Conservation (phyloP, 257 asterid genomes). For the Scutellaria galericulata region DNA sequence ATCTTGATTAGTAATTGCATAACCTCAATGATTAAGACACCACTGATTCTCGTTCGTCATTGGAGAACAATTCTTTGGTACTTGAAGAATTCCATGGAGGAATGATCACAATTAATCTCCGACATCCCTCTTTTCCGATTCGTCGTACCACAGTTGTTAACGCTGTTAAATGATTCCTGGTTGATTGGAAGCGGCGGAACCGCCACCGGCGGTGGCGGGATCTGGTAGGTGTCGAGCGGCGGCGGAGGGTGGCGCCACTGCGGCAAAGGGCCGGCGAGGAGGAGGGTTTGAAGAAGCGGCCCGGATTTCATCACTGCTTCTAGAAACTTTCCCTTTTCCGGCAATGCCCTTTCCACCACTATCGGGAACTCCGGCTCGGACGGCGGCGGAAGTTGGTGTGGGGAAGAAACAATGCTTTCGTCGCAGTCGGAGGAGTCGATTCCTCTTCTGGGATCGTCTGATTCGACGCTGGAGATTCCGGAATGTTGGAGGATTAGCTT, state of each 20-base stretch:
- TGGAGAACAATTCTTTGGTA: slow-evolving; percentile 61
- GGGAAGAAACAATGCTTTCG: slow-evolving; percentile 83
- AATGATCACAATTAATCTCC: slow-evolving; percentile 46
- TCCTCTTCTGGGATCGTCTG: slow-evolving; percentile 60
- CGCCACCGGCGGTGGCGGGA: slow-evolving; percentile 81
- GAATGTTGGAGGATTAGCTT: slow-evolving; percentile 62
- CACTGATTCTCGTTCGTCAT: slow-evolving; percentile 32
- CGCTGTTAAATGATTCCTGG: slow-evolving; percentile 18
- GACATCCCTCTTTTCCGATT: slow-evolving; percentile 61
- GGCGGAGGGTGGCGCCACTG: slow-evolving; percentile 99
- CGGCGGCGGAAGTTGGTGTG: slow-evolving; percentile 26
- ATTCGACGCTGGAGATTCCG: slow-evolving; percentile 61
- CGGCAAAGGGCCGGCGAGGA: slow-evolving; percentile 90
- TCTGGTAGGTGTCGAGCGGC: slow-evolving; percentile 69
- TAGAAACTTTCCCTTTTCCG: slow-evolving; percentile 79
- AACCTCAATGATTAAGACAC: not conserved
- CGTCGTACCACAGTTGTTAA: slow-evolving; percentile 47
- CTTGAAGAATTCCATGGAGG: slow-evolving; percentile 51
- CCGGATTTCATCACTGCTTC: slow-evolving; percentile 94
- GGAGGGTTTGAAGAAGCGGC: slow-evolving; percentile 84
- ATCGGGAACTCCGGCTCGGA: slow-evolving; percentile 38
- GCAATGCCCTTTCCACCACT: slow-evolving; percentile 54
- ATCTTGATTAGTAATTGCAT: slow-evolving; percentile 24
- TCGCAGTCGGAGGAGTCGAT: slow-evolving; percentile 67
- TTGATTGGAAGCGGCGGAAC: slow-evolving; percentile 33